A percentile compares a stretch with the other conserved stretches of the same genome.
Conservation (phyloP, 768 basidiomycete genomes). For the Boletales sp. region DNA sequence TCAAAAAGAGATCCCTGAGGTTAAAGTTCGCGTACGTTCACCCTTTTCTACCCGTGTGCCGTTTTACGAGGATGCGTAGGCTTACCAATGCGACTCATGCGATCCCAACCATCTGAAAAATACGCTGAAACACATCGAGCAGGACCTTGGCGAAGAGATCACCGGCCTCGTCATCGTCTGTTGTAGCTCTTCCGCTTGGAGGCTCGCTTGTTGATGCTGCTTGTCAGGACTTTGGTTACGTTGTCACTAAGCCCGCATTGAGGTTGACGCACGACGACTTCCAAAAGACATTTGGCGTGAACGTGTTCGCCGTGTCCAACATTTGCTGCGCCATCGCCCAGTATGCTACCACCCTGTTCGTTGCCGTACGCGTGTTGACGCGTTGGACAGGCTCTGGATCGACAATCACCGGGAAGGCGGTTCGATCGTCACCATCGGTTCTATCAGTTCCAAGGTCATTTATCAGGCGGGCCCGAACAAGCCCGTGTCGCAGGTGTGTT, state of each 20-base stretch:
- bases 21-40: no score
- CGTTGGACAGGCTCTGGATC: conserved; percentile 40
- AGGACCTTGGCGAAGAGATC: conserved; percentile 42
- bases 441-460: conserved; percentile 66
- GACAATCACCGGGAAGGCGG: conserved; percentile 29
- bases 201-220: no score
- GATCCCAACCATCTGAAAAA: conserved; percentile 40
- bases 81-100: conserved; percentile 60
- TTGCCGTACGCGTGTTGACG: background rate
- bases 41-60: no score
- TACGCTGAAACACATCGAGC: conserved; percentile 46
- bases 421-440: conserved; percentile 62
- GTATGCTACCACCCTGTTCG: conserved; percentile 27
- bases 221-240: background rate
- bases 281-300: conserved; percentile 49
- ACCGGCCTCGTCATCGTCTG: conserved; percentile 54
- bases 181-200: background rate
- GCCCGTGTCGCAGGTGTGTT: conserved; percentile 48
- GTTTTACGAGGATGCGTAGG: conserved; percentile 29
- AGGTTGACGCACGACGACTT: conserved; percentile 57
- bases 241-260: conserved; percentile 54
- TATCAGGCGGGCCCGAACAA: conserved; percentile 44
- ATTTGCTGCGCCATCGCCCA: conserved; percentile 54
- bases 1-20: no score
- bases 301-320: conserved; percentile 67